Base-by-base conservation (phyloP, 495 filamentous ascomycete species). In the Lepidopterella palustris region DNA sequence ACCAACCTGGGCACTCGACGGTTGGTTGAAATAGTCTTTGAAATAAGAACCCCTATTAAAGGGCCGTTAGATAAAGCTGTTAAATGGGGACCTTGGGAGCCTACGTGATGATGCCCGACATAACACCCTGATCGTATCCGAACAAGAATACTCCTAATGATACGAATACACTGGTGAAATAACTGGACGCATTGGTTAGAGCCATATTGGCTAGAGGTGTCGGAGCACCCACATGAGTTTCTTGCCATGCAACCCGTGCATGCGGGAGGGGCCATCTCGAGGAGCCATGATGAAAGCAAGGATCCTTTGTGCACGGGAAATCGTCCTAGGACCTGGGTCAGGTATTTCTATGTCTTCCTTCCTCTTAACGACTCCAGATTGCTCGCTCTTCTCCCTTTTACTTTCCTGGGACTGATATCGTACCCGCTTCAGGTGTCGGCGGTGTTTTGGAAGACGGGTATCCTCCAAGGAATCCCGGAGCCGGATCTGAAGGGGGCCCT, bases 21-120 rank as follows among this genome's bases (percentile, higher is more conserved):
- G 93, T 54, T 97, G 82, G 61, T 95, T 78, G 75, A 97, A 97
- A 70, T 96, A 96, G 66, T 89, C 84, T 70, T 83, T 87, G 71
- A 98, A 98, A 70, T 87, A 87, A 55, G 79, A 78, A 40, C 91
- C 91, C 45, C 92, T 97, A 57, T 9, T 42, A 28, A 39, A 32
- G 23, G 51, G 23, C 55, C 52, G 58, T 57, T 27, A 71, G 58
- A 45, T 28, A 20, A 31, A 45, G 40, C 27, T 40, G 53, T 6
- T 20, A 15, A 31, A 50, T 55, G 32, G n/a, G n/a, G 52, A 51
- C 24, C 40, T 49, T 42, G 47, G 32, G 35, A 25, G 24, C 88
- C 65, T 79, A 96, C 91, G 88, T 97, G 75, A 98, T 97, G 68
- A 98, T 95, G 42, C 93, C 95, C 59, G 95, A 97, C 93, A 97